Conservation (phyloP, 2,329 filamentous ascomycete genomes). For the Epichloe amarillans region DNA sequence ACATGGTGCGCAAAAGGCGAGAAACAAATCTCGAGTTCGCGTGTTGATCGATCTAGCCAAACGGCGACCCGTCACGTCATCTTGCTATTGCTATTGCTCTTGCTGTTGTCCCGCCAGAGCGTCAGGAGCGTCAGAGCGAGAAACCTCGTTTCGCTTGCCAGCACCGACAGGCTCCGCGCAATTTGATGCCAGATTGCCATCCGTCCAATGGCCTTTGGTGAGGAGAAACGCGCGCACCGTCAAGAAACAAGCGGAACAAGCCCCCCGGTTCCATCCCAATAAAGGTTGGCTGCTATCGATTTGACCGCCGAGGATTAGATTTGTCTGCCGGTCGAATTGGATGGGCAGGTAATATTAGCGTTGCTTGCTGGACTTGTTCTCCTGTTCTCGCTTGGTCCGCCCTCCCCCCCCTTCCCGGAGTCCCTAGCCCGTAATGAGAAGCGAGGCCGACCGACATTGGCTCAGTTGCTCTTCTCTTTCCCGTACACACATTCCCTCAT, state of each 20-base stretch:
- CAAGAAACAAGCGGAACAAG: background rate
- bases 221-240: background rate
- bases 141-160: background rate
- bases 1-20: background rate
- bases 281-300: background rate
- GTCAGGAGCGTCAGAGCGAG: background rate
- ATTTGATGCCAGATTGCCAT: background rate
- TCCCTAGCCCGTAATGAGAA: background rate
- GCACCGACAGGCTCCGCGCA: background rate
- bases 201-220: background rate
- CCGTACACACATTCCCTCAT: slow-evolving; percentile 22
- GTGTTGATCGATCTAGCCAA: background rate
- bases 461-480: slow-evolving; percentile 12
- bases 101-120: background rate
- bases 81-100: background rate
- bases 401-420: background rate
- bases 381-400: background rate
- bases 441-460: slow-evolving; percentile 4
- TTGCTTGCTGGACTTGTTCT: background rate
- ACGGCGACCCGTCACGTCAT: background rate
- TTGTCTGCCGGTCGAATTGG: background rate
- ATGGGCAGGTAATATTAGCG: no score
- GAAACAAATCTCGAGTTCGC: background rate
- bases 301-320: background rate
- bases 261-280: background rate